A percentile compares a stretch with the other conserved stretches of the same genome.
Evolutionary conservation across 768 basidiomycete genomes (phyloP).

Genomic region (Leccinum rimulosum): DNA sequence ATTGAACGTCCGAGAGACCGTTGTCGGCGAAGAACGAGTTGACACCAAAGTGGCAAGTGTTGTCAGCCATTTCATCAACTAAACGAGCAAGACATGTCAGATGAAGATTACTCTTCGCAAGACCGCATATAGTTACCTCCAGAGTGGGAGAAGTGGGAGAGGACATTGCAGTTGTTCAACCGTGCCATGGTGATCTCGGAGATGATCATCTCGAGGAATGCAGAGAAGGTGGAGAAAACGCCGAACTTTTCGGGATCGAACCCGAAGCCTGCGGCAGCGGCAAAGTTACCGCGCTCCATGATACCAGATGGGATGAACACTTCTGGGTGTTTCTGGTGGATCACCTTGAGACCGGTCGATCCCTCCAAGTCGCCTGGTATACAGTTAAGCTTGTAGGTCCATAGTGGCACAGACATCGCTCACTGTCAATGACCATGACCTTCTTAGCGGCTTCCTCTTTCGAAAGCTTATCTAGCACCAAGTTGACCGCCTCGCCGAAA

Average conservation of each 20-base stretch:
- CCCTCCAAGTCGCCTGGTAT: slow-evolving; percentile 76
- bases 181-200: slow-evolving; percentile 94
- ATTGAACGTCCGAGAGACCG: slow-evolving; percentile 75
- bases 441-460: slow-evolving; percentile 76
- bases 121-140: slow-evolving; percentile 50
- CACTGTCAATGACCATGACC: slow-evolving; percentile 87
- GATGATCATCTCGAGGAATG: slow-evolving; percentile 88
- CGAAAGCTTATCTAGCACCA: slow-evolving; percentile 68
- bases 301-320: slow-evolving; percentile 84
- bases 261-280: slow-evolving; percentile 84
- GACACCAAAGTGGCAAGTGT: slow-evolving; percentile 66
- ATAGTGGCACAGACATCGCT: slow-evolving; percentile 18
- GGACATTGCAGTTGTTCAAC: slow-evolving; percentile 82
- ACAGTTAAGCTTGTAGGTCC: neutral
- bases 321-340: slow-evolving; percentile 88
- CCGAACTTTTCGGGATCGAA: slow-evolving; percentile 81
- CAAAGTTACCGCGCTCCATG: slow-evolving; percentile 84
- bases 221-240: slow-evolving; percentile 88
- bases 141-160: slow-evolving; percentile 88
- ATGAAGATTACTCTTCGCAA: neutral
- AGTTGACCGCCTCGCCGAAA: slow-evolving; percentile 82
- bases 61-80: slow-evolving; percentile 73
- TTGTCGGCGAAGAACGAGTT: slow-evolving; percentile 90
- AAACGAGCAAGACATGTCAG: neutral
- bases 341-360: slow-evolving; percentile 83